A percentile compares a stretch with the other conserved stretches of the same genome.
Evolutionary conservation across 2,329 filamentous ascomycete genomes (phyloP).

Genomic region (Blumeria hordei): DNA sequence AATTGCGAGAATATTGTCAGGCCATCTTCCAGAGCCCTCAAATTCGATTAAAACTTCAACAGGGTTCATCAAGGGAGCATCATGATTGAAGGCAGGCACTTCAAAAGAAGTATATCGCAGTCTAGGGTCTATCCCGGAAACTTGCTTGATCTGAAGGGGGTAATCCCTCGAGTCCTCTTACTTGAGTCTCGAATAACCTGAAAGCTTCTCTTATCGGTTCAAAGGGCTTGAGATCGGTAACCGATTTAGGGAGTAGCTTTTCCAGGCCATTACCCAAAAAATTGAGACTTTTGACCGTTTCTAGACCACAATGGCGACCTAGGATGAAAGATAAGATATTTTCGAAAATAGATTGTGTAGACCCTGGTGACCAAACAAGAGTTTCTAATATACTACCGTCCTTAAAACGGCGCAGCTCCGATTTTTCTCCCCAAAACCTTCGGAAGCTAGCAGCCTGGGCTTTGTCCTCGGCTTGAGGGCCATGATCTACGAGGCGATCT

Average conservation of each 20-base stretch:
- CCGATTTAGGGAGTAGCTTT: constrained; percentile 18
- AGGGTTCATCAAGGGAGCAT: constrained; percentile 21
- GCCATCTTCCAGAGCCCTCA: constrained; percentile 82
- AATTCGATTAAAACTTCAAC: constrained; percentile 74
- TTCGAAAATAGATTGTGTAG: constrained; percentile 40
- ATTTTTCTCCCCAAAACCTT: constrained; percentile 83
- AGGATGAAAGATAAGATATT: constrained; percentile 59
- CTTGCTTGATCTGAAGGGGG: constrained; percentile 63
- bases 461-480: constrained; percentile 67
- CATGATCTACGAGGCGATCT: constrained; percentile 60
- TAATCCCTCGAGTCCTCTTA: constrained; percentile 57
- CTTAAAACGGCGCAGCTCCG: constrained; percentile 82
- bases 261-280: constrained; percentile 23
- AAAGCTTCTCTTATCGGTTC: constrained; percentile 46
- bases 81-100: constrained; percentile 22
- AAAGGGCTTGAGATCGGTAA: constrained; percentile 28
- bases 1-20: constrained; percentile 72
- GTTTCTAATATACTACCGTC: constrained; percentile 87
- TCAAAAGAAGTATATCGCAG: constrained; percentile 49
- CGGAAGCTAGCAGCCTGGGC: constrained; percentile 61
- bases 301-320: constrained; percentile 39
- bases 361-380: constrained; percentile 53
- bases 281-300: constrained; percentile 17
- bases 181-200: constrained; percentile 45
- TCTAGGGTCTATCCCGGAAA: constrained; percentile 47